Conservation (phyloP, 2,329 filamentous ascomycete species). For the Phaeomoniella chlamydospora region DNA sequence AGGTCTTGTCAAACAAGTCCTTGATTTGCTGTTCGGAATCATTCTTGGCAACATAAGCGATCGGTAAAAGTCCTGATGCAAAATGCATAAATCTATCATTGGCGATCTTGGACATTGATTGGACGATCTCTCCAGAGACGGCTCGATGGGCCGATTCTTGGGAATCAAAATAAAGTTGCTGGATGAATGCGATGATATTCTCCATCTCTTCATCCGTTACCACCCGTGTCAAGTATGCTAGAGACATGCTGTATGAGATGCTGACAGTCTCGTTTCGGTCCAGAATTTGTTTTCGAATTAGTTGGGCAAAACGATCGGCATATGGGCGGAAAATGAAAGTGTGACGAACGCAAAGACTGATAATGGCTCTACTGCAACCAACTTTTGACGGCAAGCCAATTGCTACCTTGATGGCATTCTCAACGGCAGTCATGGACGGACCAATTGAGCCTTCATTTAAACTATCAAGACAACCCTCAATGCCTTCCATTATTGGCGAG, state of each 20-base stretch:
- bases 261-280: conserved; percentile 92
- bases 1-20: conserved; percentile 70
- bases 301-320: conserved; percentile 58
- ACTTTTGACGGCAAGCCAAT: conserved; percentile 91
- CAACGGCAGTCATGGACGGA: conserved; percentile 55
- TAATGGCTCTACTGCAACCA: conserved; percentile 71
- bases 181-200: conserved; percentile 38
- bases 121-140: conserved; percentile 68
- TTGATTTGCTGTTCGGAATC: conserved; percentile 69
- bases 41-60: conserved; percentile 76
- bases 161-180: conserved; percentile 63
- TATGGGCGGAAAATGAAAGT: conserved; percentile 60
- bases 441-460: conserved; percentile 57
- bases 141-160: conserved; percentile 64
- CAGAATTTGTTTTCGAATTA: conserved; percentile 67
- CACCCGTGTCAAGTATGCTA: conserved; percentile 66
- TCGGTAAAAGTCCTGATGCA: conserved; percentile 62
- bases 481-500: conserved; percentile 83
- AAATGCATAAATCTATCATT: conserved; percentile 76
- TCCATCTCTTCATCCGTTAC: conserved; percentile 45
- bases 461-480: conserved; percentile 75
- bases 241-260: conserved; percentile 70
- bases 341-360: conserved; percentile 71
- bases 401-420: conserved; percentile 67
- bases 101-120: conserved; percentile 71